These are phyloP conservation scores for Pleurotus tuoliensis DNA, from an alignment of 768 basidiomycete genomes.

Conservation along the genomic window DNA sequence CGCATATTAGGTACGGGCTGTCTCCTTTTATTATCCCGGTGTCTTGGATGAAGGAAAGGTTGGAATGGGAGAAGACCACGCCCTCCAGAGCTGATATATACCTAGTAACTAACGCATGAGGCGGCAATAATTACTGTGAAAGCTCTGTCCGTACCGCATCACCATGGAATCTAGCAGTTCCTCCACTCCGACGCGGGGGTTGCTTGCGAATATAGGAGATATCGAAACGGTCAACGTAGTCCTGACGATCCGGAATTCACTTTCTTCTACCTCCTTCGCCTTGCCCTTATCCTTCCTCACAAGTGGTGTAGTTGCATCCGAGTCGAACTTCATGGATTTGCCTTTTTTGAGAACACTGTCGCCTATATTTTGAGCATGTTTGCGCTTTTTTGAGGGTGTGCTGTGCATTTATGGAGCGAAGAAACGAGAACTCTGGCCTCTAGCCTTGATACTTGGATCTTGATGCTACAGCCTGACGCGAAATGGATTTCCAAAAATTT, in stretches of 20 bases:
- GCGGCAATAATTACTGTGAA: background rate
- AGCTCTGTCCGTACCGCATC: constrained; percentile 69
- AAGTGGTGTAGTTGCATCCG: constrained; percentile 24
- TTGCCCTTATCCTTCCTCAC: constrained; percentile 34
- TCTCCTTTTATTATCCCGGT: constrained; percentile 72
- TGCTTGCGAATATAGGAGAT: constrained; percentile 74
- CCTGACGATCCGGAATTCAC: constrained; percentile 59
- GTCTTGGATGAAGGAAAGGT: constrained; percentile 60
- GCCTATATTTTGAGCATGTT: constrained; percentile 27
- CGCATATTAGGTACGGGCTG: constrained; percentile 79
- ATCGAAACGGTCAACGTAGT: constrained; percentile 72
- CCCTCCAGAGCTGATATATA: constrained; percentile 86
- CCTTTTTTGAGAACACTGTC: constrained; percentile 30
- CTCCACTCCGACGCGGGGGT: constrained; percentile 70
- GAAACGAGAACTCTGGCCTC: too few relatives aligned
- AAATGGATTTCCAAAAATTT: constrained; percentile 1
- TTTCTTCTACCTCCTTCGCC: constrained; percentile 24
- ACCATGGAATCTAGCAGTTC: constrained; percentile 94
- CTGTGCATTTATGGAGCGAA: too few relatives aligned
- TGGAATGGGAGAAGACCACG: constrained; percentile 84
- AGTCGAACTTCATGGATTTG: constrained; percentile 25
- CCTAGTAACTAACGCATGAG: constrained; percentile 35
- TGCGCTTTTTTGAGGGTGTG: constrained; percentile 42
- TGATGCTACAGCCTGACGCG: background rate
- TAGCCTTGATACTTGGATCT: background rate